phyloP scores from a whole-genome alignment of 805 yeast species.

The Ogataea populi-albae region DNA sequence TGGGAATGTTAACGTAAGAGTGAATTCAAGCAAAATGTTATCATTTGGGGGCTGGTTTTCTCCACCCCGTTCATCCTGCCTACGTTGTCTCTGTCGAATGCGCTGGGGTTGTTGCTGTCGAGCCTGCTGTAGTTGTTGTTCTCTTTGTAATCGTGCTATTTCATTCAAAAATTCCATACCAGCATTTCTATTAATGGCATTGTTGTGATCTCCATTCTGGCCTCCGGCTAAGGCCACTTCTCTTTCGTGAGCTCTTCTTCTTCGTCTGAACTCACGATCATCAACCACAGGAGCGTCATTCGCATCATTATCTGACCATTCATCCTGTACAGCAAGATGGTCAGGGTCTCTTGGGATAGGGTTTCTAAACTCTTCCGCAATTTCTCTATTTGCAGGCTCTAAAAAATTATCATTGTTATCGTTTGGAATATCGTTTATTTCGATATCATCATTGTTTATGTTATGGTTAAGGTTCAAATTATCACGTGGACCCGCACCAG shows the following conservation, averaged over 20 bases:
- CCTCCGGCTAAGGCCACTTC: too few relatives aligned
- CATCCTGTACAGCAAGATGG: not conserved
- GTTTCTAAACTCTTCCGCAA: not conserved
- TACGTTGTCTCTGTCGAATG: constrained; percentile 3
- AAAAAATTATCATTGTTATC: not conserved
- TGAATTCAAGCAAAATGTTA: constrained; percentile 13
- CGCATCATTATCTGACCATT: not conserved
- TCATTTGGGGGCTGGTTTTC: constrained; percentile 12
- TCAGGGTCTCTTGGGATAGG: too few relatives aligned
- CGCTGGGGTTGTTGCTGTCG: constrained; percentile 5
- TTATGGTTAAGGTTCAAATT: constrained; percentile 8
- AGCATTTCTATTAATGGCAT: constrained; percentile 4
- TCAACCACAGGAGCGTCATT: not conserved
- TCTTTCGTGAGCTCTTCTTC: constrained; percentile 1
- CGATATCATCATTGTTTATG: constrained; percentile 8
- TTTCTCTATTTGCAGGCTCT: not conserved
- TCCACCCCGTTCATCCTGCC: constrained; percentile 8
- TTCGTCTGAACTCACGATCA: not conserved
- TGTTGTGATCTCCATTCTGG: constrained; percentile 5
- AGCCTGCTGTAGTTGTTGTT: constrained; percentile 7
- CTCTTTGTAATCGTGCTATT: constrained; percentile 11
- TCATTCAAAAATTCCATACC: constrained; percentile 10
- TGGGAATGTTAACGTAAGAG: constrained; percentile 12
- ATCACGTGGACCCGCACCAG: constrained; percentile 22
- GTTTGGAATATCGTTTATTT: not conserved